A percentile compares a stretch with the other conserved stretches of the same genome.
phyloP scores from a whole-genome alignment of 257 asterid genomes.

The Jaltomata sinuosa region DNA sequence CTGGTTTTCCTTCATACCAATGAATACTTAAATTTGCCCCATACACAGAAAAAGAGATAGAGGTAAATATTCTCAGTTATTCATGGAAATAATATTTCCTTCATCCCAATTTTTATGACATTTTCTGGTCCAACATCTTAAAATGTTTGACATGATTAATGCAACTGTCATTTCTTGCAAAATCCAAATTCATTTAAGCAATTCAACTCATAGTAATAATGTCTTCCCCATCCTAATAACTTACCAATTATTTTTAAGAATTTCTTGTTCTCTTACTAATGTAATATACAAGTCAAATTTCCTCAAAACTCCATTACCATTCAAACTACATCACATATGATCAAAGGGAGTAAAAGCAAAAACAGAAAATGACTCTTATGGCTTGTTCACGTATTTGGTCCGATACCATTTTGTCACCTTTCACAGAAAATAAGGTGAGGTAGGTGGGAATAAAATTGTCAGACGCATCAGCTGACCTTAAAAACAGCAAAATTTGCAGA shows the following conservation, averaged over 20 bases:
- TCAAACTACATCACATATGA: not conserved
- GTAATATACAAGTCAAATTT: not conserved
- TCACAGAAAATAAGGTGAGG: not conserved
- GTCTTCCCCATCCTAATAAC: not conserved
- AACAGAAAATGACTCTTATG: not conserved
- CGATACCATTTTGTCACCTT: not conserved
- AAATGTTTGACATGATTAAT: not conserved
- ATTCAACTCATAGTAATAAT: not conserved
- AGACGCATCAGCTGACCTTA: conserved; percentile 38
- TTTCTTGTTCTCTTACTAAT: not conserved
- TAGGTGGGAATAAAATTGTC: not conserved
- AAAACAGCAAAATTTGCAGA: conserved; percentile 66
- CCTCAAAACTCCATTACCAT: not conserved
- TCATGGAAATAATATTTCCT: not conserved
- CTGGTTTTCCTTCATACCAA: not conserved
- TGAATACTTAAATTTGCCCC: not conserved
- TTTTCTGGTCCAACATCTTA: not conserved
- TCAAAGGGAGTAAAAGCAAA: not conserved
- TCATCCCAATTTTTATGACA: not conserved
- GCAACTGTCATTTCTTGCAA: not conserved
- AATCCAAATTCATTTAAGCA: not conserved
- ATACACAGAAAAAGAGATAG: not conserved
- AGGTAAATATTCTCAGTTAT: not conserved
- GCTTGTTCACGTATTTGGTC: not conserved
- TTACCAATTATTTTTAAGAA: not conserved